Evolutionary conservation across 352 stramenopile species (phyloP).

Genomic region (Pythium apleroticum): DNA sequence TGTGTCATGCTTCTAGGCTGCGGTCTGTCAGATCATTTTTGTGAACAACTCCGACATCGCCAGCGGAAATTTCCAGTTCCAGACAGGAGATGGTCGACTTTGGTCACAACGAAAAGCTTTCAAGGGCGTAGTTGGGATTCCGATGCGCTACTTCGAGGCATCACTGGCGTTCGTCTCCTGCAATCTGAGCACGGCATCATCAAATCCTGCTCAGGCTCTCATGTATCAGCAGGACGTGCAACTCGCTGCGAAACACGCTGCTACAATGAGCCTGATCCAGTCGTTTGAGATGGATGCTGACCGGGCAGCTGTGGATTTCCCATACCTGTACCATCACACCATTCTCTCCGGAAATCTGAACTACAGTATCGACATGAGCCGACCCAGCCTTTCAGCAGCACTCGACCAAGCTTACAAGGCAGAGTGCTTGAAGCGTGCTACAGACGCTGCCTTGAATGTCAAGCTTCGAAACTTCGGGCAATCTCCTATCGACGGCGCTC

Average conservation of each 20-base stretch:
- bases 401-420: slow-evolving; percentile 82
- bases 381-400: slow-evolving; percentile 29
- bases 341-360: slow-evolving; percentile 82
- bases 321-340: slow-evolving; percentile 84
- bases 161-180: slow-evolving; percentile 85
- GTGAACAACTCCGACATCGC: slow-evolving; percentile 82
- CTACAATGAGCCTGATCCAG: slow-evolving; percentile 64
- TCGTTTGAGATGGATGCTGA: slow-evolving; percentile 84
- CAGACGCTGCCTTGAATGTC: slow-evolving; percentile 56
- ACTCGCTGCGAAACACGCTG: slow-evolving; percentile 50
- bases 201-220: slow-evolving; percentile 24
- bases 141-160: slow-evolving; percentile 80
- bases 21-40: slow-evolving; percentile 84
- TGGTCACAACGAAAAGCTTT: slow-evolving; percentile 79
- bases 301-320: slow-evolving; percentile 71
- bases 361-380: slow-evolving; percentile 66
- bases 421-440: slow-evolving; percentile 55
- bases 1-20: slow-evolving; percentile 34
- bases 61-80: slow-evolving; percentile 78
- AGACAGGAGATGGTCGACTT: slow-evolving; percentile 59
- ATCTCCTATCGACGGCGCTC: slow-evolving; percentile 1
- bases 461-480: slow-evolving; percentile 49
- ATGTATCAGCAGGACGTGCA: slow-evolving; percentile 31
- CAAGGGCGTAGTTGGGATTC: slow-evolving; percentile 76
- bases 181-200: slow-evolving; percentile 49